Base-by-base conservation (phyloP, 1,139 yeast species). In the Candida glucosophila region DNA sequence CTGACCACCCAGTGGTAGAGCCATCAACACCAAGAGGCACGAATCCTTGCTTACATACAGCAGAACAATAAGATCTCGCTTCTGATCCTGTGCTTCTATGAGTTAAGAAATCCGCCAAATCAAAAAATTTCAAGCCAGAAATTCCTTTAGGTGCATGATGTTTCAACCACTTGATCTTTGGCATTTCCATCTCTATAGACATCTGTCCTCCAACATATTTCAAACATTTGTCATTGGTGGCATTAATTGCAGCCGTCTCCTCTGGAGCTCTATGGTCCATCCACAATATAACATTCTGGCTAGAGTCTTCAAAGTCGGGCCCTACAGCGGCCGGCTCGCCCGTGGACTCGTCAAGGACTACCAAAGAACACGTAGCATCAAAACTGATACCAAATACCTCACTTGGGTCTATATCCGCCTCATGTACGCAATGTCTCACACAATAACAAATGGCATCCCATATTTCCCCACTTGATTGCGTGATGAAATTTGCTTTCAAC, bases 151-250 rank as follows among this genome's bases (percentile, higher is more conserved):
- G 85, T 61, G 86, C 62, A 52, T 90, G 67, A 51, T 82, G 81
- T 53, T 90, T 88, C 47, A 90, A 67, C 98, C 98, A 90, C 55
- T 83, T 81, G 57, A 86, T 88, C 56, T 90, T 90, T 35, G 98
- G 98, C 40, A 90, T 67, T 49, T 90, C 97, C 97, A 88, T 88
- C 55, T 90, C 98, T 45, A 90, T 78, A 25, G 96, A 85, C 96
- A 90, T 88, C 43, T 78, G 81, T 12, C 98, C 98, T 27, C 98
- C 98, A 9, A 90, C 98, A 48, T 85, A 90, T 50, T 82, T 79
- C 44, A 90, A 67, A 34, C 82, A 71, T 43, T 72, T 74, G 49
- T 85, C 93, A 21, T 70, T 70, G 1, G 95, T 79, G 24, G 78
- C 73, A 52, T 88, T 88, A 52, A 90, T 86, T 29, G 62, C 68